These are phyloP conservation scores for Alnus rubra DNA, from an alignment of 306 rosid genomes.

Conservation along the genomic window DNA sequence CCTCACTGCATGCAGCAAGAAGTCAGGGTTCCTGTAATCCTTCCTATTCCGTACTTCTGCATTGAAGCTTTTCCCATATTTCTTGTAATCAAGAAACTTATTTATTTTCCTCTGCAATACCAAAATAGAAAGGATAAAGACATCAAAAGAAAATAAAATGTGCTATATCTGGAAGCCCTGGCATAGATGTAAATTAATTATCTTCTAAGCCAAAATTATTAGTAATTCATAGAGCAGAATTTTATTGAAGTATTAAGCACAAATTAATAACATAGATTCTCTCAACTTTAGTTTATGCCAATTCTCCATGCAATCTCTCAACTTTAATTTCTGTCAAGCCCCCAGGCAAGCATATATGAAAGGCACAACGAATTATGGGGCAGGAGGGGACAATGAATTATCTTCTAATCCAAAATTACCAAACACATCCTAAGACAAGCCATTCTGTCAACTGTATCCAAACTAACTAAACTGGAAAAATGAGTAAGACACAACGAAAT, in stretches of 20 bases:
- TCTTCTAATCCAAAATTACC: too few relatives aligned
- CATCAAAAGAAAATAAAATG: constrained; percentile 14
- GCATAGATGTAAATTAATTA: constrained; percentile 1
- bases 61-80: constrained; percentile 90
- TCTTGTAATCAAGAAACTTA: constrained; percentile 82
- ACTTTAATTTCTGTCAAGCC: background rate
- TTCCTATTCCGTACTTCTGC: constrained; percentile 92
- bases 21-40: constrained; percentile 94
- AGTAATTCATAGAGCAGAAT: background rate
- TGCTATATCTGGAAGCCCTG: background rate
- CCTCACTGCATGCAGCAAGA: constrained; percentile 89
- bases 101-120: constrained; percentile 75
- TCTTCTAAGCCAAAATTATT: background rate
- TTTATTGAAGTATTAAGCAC: background rate
- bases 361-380: too few relatives aligned
- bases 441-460: background rate
- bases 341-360: background rate
- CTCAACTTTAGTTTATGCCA: background rate
- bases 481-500: background rate
- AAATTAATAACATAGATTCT: background rate
- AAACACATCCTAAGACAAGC: background rate
- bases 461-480: too few relatives aligned
- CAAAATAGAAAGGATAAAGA: constrained; percentile 17
- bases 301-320: background rate
- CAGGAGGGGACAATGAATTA: too few relatives aligned